phyloP scores from a whole-genome alignment of 805 yeast species.

The Monosporozyma unispora region DNA sequence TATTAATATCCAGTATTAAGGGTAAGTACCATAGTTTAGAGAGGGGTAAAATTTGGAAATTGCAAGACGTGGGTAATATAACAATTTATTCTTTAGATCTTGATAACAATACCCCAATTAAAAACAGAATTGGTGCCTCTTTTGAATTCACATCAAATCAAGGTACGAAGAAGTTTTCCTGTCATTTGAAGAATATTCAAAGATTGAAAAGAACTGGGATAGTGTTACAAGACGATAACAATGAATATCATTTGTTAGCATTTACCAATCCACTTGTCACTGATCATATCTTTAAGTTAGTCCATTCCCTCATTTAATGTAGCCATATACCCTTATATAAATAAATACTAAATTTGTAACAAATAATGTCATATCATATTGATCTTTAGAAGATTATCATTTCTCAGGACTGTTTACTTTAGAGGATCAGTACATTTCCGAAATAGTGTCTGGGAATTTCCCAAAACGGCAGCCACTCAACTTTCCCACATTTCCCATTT shows the following conservation, averaged over 20 bases:
- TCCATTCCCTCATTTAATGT: conserved; percentile 4
- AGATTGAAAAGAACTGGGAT: conserved; percentile 27
- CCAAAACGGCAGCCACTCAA: no score
- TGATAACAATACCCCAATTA: conserved; percentile 4
- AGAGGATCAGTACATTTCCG: neutral
- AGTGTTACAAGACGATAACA: conserved; percentile 9
- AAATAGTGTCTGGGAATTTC: no score
- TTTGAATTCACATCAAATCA: conserved; percentile 8
- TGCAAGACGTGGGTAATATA: conserved; percentile 10
- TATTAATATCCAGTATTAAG: conserved; percentile 18
- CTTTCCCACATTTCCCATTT: no score
- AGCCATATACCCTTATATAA: neutral
- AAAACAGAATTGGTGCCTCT: conserved; percentile 9
- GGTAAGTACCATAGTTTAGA: conserved; percentile 16
- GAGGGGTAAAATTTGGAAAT: conserved; percentile 17
- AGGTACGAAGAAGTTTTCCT: conserved; percentile 3
- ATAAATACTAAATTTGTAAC: neutral
- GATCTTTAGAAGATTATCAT: no score
- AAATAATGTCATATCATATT: neutral
- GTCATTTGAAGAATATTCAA: conserved; percentile 12
- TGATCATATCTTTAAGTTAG: conserved; percentile 18
- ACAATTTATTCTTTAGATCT: conserved; percentile 18
- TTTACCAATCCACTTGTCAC: conserved; percentile 20
- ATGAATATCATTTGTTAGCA: conserved; percentile 17
- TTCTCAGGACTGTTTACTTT: neutral